phyloP scores from a whole-genome alignment of 306 rosid species.

The Glycine soja region DNA sequence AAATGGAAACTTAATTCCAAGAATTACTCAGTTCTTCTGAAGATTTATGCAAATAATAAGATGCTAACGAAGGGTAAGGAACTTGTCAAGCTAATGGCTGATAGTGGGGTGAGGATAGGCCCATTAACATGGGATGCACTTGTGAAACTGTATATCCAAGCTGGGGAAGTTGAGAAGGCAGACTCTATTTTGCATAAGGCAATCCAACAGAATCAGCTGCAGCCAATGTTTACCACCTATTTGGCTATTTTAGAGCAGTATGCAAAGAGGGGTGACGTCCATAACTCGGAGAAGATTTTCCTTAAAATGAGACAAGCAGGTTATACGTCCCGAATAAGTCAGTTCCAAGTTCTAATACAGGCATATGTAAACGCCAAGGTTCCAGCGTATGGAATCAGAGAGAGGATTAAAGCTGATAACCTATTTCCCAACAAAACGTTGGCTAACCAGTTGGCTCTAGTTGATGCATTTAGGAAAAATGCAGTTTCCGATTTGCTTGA shows the following conservation, averaged over 20 bases:
- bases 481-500: constrained; percentile 73
- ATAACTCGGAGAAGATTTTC: constrained; percentile 75
- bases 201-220: constrained; percentile 42
- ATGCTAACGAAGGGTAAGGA: constrained; percentile 78
- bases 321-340: constrained; percentile 55
- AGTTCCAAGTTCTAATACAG: constrained; percentile 58
- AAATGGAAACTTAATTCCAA: constrained; percentile 54
- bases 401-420: constrained; percentile 80
- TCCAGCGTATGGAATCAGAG: constrained; percentile 77
- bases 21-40: constrained; percentile 59
- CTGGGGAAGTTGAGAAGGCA: constrained; percentile 79
- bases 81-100: constrained; percentile 68
- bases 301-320: constrained; percentile 63
- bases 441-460: constrained; percentile 49
- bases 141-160: constrained; percentile 67
- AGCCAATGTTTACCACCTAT: constrained; percentile 63
- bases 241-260: constrained; percentile 66
- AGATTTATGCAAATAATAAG: constrained; percentile 59
- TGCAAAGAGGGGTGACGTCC: constrained; percentile 72
- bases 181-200: constrained; percentile 70
- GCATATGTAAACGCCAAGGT: constrained; percentile 71
- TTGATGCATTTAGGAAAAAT: constrained; percentile 68
- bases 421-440: constrained; percentile 64
- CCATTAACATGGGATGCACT: constrained; percentile 74
- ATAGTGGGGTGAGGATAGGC: constrained; percentile 56